Evolutionary conservation across 2,329 filamentous ascomycete genomes (phyloP).

Genomic region (Fusarium sororula): DNA sequence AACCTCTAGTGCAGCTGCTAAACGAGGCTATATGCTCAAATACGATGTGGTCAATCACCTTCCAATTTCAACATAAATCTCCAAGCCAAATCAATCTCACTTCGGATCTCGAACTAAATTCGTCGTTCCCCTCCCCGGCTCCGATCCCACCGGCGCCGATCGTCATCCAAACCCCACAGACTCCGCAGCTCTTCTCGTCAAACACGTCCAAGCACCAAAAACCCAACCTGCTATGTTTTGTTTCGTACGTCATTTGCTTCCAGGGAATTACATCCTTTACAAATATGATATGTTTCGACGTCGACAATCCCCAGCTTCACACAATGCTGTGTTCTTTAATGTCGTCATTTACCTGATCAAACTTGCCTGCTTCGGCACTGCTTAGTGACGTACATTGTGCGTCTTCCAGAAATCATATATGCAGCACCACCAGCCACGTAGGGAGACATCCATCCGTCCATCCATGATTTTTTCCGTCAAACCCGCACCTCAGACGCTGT

Average conservation of each 20-base stretch:
- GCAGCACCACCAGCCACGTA: constrained; percentile 29
- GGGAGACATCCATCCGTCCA: background rate
- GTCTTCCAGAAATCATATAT: constrained; percentile 9
- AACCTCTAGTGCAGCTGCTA: background rate
- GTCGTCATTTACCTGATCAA: background rate
- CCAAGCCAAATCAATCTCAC: background rate
- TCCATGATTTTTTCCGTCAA: constrained; percentile 17
- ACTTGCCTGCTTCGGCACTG: constrained; percentile 4
- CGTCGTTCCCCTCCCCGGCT: constrained; percentile 20
- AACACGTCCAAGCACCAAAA: background rate
- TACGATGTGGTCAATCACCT: background rate
- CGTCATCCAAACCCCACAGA: constrained; percentile 29
- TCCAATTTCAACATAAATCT: background rate
- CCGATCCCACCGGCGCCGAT: constrained; percentile 33
- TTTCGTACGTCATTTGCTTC: constrained; percentile 26
- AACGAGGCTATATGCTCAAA: background rate
- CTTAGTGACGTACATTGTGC: constrained; percentile 21
- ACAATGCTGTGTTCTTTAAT: background rate
- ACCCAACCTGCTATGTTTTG: constrained; percentile 3
- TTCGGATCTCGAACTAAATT: constrained; percentile 24
- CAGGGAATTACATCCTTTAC: background rate
- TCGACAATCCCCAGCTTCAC: background rate
- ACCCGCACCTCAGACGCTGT: background rate
- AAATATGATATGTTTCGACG: background rate
- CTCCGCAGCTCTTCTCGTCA: constrained; percentile 2